Percentiles rank a stretch among this genome's conserved stretches.
Conservation (phyloP, 139 green algal genomes). For the Nannochloris sp. region DNA sequence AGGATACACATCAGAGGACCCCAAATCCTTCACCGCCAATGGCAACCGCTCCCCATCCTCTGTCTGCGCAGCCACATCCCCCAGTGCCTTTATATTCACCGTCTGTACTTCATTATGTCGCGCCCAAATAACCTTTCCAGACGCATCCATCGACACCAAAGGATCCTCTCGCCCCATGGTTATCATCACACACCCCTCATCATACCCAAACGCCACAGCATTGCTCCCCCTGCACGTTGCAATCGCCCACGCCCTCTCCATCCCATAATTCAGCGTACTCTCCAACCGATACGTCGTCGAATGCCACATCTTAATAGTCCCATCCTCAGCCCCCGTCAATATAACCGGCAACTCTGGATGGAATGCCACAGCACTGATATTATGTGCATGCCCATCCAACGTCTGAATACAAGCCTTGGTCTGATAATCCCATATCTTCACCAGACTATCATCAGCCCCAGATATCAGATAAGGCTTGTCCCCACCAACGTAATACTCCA, state of each 20-base stretch:
- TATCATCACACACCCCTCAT: constrained; percentile 90
- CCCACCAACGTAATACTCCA: constrained; percentile 95
- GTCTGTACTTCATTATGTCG: constrained; percentile 88
- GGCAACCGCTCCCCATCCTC: constrained; percentile 92
- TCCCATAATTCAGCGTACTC: constrained; percentile 93
- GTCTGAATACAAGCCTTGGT: constrained; percentile 97
- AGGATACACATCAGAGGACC: constrained; percentile 89
- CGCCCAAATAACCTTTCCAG: constrained; percentile 93
- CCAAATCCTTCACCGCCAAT: constrained; percentile 93
- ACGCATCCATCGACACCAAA: constrained; percentile 93
- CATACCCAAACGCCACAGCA: constrained; percentile 55
- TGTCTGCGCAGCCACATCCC: constrained; percentile 31
- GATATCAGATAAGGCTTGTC: constrained; percentile 94
- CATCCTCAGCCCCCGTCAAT: constrained; percentile 90
- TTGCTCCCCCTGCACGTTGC: constrained; percentile 80
- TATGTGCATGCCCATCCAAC: constrained; percentile 84
- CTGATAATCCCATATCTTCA: constrained; percentile 98
- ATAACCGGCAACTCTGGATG: constrained; percentile 98
- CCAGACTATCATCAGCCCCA: constrained; percentile 83
- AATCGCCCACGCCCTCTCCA: constrained; percentile 95
- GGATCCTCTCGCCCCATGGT: constrained; percentile 94
- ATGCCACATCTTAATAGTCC: constrained; percentile 94
- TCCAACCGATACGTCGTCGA: constrained; percentile 86
- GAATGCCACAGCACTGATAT: constrained; percentile 88
- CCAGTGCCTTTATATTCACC: constrained; percentile 78